Evolutionary conservation across 768 basidiomycete species (phyloP).

Genomic region (Boletus sensibilis): DNA sequence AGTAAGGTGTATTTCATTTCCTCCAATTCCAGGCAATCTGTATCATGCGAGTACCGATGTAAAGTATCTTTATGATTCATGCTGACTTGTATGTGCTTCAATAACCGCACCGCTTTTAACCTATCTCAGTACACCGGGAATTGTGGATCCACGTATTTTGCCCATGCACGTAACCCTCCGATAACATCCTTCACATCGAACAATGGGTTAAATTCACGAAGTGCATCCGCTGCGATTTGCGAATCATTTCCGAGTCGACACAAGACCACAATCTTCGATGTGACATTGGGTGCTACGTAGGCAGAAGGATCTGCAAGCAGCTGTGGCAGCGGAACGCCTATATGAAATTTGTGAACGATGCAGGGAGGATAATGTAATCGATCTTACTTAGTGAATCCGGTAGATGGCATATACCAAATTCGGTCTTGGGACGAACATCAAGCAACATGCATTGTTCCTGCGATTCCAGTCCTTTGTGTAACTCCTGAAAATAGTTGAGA

Average conservation of each 20-base stretch:
- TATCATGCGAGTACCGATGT: conserved; percentile 5
- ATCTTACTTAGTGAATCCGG: conserved; percentile 69
- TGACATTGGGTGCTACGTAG: conserved; percentile 32
- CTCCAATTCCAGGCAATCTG: not conserved
- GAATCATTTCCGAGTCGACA: conserved; percentile 95
- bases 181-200: conserved; percentile 62
- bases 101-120: not conserved
- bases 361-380: not conserved
- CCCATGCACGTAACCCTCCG: conserved; percentile 84
- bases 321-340: conserved; percentile 73
- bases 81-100: conserved; percentile 4
- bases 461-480: conserved; percentile 40
- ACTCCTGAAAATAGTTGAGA: conserved; percentile 40
- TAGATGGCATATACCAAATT: conserved; percentile 86
- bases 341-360: conserved; percentile 3
- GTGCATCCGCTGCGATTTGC: conserved; percentile 70
- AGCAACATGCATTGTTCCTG: conserved; percentile 44
- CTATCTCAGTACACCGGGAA: conserved; percentile 76
- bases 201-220: conserved; percentile 22
- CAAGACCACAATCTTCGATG: conserved; percentile 51
- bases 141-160: conserved; percentile 61
- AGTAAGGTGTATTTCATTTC: conserved; percentile 40
- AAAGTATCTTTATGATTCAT: conserved; percentile 1
- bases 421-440: conserved; percentile 76
- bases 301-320: conserved; percentile 61